These are phyloP conservation scores for Phalaenopsis hybrid DNA, from an alignment of 116 monocot species.

Conservation along the genomic window DNA sequence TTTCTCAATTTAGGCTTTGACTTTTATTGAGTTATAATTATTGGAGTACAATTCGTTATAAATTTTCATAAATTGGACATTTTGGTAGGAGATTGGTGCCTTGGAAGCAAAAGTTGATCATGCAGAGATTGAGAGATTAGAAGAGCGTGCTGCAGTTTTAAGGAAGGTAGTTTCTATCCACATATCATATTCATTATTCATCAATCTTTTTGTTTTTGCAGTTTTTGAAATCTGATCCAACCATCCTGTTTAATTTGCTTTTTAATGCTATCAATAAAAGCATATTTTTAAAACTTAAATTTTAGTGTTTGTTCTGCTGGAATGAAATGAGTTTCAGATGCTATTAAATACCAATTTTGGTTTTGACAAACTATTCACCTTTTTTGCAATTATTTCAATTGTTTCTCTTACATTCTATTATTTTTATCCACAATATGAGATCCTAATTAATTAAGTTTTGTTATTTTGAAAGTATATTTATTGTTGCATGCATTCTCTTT, in stretches of 20 bases:
- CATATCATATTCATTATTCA: not conserved
- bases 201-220: not conserved
- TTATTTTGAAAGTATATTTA: not conserved
- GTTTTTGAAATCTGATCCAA: not conserved
- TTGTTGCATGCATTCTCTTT: not conserved
- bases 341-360: not conserved
- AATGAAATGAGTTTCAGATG: not conserved
- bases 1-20: not conserved
- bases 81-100: not conserved
- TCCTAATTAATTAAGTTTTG: not conserved
- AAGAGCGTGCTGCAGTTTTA: conserved; percentile 47
- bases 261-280: not conserved
- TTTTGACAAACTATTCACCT: not conserved
- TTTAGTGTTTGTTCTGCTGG: not conserved
- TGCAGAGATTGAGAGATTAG: conserved; percentile 58
- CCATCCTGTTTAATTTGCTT: not conserved
- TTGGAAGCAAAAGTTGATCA: conserved; percentile 33
- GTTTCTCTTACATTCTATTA: not conserved
- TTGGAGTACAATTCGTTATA: not conserved
- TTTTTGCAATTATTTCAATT: not conserved
- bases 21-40: not conserved
- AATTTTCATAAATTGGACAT: not conserved
- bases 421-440: not conserved
- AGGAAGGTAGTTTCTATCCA: conserved; percentile 44
- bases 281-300: not conserved